Conservation (phyloP, 371 early-diverging fungal genomes). For the Mucor lusitanicus region DNA sequence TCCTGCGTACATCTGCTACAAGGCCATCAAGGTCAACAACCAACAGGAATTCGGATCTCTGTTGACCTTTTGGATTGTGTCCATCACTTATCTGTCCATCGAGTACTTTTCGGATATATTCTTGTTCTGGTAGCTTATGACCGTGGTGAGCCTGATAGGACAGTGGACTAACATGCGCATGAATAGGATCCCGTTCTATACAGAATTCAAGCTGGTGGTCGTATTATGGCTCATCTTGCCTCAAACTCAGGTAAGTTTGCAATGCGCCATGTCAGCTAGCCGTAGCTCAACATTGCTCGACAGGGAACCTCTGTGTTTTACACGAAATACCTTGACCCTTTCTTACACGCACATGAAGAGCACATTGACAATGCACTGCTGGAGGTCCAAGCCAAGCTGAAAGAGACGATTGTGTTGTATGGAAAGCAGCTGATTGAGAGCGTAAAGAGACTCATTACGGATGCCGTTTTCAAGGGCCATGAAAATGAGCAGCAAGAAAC, state of each 20-base stretch:
- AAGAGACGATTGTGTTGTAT: slow-evolving; percentile 21
- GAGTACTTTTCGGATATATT: slow-evolving; percentile 46
- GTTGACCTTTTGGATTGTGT: slow-evolving; percentile 50
- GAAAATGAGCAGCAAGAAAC: background rate
- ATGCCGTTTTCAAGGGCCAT: slow-evolving; percentile 15
- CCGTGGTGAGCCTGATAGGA: background rate
- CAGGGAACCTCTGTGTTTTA: slow-evolving; percentile 31
- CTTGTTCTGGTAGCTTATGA: slow-evolving; percentile 40
- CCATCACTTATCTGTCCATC: slow-evolving; percentile 33
- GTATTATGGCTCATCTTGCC: slow-evolving; percentile 49
- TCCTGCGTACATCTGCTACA: slow-evolving; percentile 47
- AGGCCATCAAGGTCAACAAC: slow-evolving; percentile 40
- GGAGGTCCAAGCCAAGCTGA: slow-evolving; percentile 23
- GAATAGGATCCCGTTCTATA: slow-evolving; percentile 50
- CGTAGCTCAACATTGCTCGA: background rate
- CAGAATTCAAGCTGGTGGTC: slow-evolving; percentile 35
- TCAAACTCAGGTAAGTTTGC: slow-evolving; percentile 41
- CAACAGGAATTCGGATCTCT: slow-evolving; percentile 35
- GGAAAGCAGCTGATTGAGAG: slow-evolving; percentile 21
- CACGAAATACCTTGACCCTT: slow-evolving; percentile 24
- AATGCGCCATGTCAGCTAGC: too few relatives aligned
- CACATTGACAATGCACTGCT: slow-evolving; percentile 24
- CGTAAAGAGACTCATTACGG: slow-evolving; percentile 17
- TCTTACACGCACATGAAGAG: slow-evolving; percentile 24
- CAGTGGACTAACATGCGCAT: background rate